phyloP scores from a whole-genome alignment of 257 asterid genomes.

The Nicotiana sylvestris region DNA sequence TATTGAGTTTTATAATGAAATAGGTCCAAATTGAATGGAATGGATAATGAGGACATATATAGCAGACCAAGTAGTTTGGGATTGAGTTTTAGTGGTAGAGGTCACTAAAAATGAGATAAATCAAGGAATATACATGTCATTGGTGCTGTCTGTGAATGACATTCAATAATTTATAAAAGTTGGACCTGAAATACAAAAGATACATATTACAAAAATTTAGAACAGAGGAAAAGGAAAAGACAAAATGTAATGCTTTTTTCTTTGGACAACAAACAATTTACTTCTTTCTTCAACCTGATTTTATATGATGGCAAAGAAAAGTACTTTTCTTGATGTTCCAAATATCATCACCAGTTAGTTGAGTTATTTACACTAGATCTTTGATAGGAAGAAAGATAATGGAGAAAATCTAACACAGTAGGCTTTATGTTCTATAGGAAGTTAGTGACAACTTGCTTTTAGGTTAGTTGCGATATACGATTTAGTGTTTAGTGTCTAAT shows the following conservation, averaged over 20 bases:
- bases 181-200: neutral
- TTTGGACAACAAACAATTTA: neutral
- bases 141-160: neutral
- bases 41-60: neutral
- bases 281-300: neutral
- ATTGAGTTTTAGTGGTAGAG: neutral
- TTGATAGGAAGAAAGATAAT: neutral
- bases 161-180: neutral
- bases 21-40: neutral
- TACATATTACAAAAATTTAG: neutral
- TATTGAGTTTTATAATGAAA: slow-evolving; percentile 1
- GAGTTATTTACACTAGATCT: neutral
- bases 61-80: neutral
- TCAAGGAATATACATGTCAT: neutral
- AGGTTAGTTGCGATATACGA: neutral
- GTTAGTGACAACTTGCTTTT: neutral
- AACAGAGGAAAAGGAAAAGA: neutral
- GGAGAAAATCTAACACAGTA: neutral
- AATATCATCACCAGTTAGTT: neutral
- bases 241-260: neutral
- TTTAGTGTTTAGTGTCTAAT: neutral
- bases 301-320: neutral
- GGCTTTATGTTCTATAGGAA: neutral
- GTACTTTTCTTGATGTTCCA: neutral
- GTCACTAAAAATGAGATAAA: neutral